These are phyloP conservation scores for Odonthalia washingtoniensis DNA, from an alignment of 31 red algal genomes.

Conservation along the genomic window DNA sequence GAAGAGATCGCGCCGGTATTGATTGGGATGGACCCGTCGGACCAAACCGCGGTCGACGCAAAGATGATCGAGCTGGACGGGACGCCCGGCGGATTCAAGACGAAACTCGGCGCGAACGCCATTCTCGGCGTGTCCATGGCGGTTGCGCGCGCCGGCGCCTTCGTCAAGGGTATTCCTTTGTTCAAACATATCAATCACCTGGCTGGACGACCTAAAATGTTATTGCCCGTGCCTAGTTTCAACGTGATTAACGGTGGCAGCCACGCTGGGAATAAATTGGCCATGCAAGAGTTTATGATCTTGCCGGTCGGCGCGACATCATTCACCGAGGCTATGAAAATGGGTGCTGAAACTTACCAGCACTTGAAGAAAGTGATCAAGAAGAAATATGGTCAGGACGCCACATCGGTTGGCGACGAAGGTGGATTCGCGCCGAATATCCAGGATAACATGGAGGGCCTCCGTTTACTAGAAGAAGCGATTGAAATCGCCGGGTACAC, in stretches of 20 bases:
- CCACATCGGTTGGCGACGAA: slow-evolving; percentile 97
- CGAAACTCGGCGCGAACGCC: slow-evolving; percentile 96
- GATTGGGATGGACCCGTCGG: slow-evolving; percentile 79
- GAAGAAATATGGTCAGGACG: slow-evolving; percentile 91
- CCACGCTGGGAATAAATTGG: slow-evolving; percentile 93
- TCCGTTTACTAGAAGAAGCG: slow-evolving; percentile 80
- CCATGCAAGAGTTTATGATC: slow-evolving; percentile 99
- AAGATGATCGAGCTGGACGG: slow-evolving; percentile 97
- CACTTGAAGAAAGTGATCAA: slow-evolving; percentile 97
- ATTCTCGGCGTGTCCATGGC: slow-evolving; percentile 98
- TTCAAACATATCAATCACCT: slow-evolving; percentile 95
- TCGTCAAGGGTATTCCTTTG: slow-evolving; percentile 82
- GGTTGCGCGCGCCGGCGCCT: slow-evolving; percentile 88
- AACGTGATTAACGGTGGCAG: slow-evolving; percentile 99
- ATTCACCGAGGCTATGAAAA: slow-evolving; percentile 93
- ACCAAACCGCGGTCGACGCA: slow-evolving; percentile 89
- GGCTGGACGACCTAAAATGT: slow-evolving; percentile 84
- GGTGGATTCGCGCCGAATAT: slow-evolving; percentile 99
- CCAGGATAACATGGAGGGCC: slow-evolving; percentile 85
- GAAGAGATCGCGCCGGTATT: slow-evolving; percentile 87
- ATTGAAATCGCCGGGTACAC: slow-evolving; percentile 95
- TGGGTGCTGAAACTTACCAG: slow-evolving; percentile 99
- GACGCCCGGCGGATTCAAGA: slow-evolving; percentile 93
- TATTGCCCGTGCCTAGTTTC: slow-evolving; percentile 94
- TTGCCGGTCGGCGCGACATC: slow-evolving; percentile 87